A percentile compares a stretch with the other conserved stretches of the same genome.
phyloP scores from a whole-genome alignment of 2,329 filamentous ascomycete genomes.

The Phialophora chinensis region DNA sequence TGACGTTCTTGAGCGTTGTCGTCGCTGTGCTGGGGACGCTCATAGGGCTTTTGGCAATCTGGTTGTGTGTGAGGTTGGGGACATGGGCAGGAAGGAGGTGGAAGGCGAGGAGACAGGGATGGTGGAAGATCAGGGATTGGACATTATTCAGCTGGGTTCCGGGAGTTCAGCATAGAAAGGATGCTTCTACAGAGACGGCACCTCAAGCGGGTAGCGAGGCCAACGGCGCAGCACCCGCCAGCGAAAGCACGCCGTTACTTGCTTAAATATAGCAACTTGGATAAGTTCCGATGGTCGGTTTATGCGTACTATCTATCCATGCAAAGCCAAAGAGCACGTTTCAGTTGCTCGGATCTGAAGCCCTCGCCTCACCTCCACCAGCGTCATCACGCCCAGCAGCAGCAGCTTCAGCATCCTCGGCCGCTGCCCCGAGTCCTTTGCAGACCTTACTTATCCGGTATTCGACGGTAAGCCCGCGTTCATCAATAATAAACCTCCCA shows the following conservation, averaged over 20 bases:
- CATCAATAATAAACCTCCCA: constrained; percentile 47
- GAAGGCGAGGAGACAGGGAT: constrained; percentile 32
- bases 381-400: background rate
- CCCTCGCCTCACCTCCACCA: background rate
- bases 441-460: constrained; percentile 48
- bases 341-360: background rate
- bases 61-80: constrained; percentile 76
- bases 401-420: background rate
- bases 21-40: constrained; percentile 50
- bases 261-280: constrained; percentile 9
- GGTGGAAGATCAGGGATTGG: constrained; percentile 37
- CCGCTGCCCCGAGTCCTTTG: constrained; percentile 17
- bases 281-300: background rate
- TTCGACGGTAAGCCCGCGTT: constrained; percentile 43
- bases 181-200: constrained; percentile 16
- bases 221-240: background rate
- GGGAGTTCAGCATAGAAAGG: background rate
- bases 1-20: constrained; percentile 47
- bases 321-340: background rate
- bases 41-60: constrained; percentile 68
- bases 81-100: constrained; percentile 28
- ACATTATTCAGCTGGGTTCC: constrained; percentile 7
- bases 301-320: background rate
- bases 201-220: background rate
- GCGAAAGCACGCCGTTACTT: constrained; percentile 30